Evolutionary conservation across 768 basidiomycete species (phyloP), one percentile per base, ranked within the genome.

Genomic region (Tricholoma saponaceum): DNA sequence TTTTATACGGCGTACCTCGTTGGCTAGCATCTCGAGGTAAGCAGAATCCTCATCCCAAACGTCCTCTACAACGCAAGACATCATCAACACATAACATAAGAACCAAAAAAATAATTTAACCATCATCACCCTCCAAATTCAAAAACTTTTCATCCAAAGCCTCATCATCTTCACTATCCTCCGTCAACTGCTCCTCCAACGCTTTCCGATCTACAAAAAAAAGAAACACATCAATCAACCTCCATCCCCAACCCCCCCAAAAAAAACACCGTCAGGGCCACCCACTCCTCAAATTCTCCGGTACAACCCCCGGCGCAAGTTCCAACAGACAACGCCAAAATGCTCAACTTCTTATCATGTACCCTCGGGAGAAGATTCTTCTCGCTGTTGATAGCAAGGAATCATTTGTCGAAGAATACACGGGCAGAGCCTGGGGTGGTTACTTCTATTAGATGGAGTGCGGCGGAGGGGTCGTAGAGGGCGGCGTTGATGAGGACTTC

Each of bases 11-110:
- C n/a, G n/a, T n/a, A n/a, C n/a, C 80, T 94, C 89, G 63, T 84
- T 83, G 6, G 91, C 92, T 32, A 95, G 81, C 79, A 92, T 75
- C 69, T 95, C 92, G 44, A 93, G 78, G 67, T 94, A 95, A 6
- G 88, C 90, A 7, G 91, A 92, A 63, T 93, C 90, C 58, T 90
- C 87, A 65, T 95, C 92, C 86, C 89, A 93, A 14, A 94, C 90
- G 69, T 95, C 93, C 67, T 90, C 92, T 86, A 58, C 55, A 39
- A 51, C 58, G n/a, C n/a, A n/a, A n/a, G n/a, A 60, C 37, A 58
- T 62, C 59, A 49, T 58, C 52, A 60, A 50, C 56, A 20, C 54
- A 56, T 32, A 50, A 52, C 0, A 53, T 25, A 5, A 56, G 12
- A 35, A n/a, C n/a, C n/a, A 37, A 12, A 16, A 52, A 28, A 30